Percentiles rank a stretch among this genome's conserved stretches.
Evolutionary conservation across 2,329 filamentous ascomycete species (phyloP).

Genomic region (Aureobasidium leucospermi): DNA sequence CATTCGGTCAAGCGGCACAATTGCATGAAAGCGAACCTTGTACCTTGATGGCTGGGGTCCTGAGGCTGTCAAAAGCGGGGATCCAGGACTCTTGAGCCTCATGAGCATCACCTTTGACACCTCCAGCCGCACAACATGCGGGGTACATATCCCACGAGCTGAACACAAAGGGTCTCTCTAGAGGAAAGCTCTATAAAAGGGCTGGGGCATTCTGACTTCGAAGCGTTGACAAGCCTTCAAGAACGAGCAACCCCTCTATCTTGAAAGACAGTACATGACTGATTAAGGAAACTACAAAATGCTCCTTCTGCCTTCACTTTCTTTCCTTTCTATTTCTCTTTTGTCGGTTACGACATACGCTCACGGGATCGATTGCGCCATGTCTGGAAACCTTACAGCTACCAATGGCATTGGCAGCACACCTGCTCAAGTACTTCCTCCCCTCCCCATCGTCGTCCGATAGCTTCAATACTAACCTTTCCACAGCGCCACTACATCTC

Average conservation of each 20-base stretch:
- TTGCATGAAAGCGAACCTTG: neutral
- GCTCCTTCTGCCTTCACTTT: neutral
- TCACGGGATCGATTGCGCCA: neutral
- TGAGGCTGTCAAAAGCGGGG: neutral
- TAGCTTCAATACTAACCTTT: too few species aligned
- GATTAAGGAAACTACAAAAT: neutral
- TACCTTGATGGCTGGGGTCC: neutral
- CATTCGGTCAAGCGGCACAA: neutral
- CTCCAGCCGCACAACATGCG: neutral
- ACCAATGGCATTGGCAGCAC: slow-evolving; percentile 5
- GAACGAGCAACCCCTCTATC: too few species aligned
- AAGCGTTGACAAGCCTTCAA: neutral
- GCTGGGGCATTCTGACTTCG: neutral
- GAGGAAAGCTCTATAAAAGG: neutral
- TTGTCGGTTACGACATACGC: neutral
- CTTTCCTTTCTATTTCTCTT: neutral
- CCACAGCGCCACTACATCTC: slow-evolving; percentile 22
- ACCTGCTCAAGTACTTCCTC: neutral
- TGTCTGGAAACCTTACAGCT: neutral
- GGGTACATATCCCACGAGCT: neutral
- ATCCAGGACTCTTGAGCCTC: neutral
- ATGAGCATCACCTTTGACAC: neutral
- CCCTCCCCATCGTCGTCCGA: neutral
- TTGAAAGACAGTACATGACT: too few species aligned
- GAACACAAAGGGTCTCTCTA: neutral